phyloP scores from a whole-genome alignment of 2,329 filamentous ascomycete species.

The Paradendryphiella salina region DNA sequence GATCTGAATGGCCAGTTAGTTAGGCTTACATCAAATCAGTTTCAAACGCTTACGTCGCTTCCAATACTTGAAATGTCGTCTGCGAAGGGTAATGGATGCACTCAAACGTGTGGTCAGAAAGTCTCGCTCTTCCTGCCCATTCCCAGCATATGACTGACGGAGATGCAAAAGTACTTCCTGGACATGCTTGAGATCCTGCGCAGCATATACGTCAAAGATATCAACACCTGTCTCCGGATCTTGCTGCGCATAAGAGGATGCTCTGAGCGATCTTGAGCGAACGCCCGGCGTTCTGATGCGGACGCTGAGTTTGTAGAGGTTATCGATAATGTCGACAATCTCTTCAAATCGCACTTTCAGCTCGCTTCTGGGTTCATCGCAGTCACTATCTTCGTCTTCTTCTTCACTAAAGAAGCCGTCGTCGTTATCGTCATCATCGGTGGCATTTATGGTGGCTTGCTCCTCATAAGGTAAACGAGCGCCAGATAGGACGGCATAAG shows the following conservation, averaged over 20 bases:
- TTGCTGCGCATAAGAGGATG: conserved; percentile 40
- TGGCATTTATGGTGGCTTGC: conserved; percentile 22
- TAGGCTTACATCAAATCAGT: background rate
- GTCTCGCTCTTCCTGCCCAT: conserved; percentile 20
- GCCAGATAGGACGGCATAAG: conserved; percentile 34
- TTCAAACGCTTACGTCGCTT: conserved; percentile 26
- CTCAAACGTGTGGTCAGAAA: conserved; percentile 34
- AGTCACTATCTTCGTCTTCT: conserved; percentile 27
- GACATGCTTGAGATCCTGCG: conserved; percentile 36
- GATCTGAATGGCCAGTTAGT: conserved; percentile 20
- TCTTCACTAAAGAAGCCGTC: conserved; percentile 37
- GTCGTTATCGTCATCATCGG: conserved; percentile 29
- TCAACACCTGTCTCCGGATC: conserved; percentile 45
- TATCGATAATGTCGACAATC: conserved; percentile 45
- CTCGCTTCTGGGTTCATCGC: conserved; percentile 32
- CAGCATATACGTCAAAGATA: conserved; percentile 38
- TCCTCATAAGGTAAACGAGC: conserved; percentile 42
- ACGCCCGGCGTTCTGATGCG: conserved; percentile 44
- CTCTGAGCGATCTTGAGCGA: conserved; percentile 42
- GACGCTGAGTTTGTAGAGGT: conserved; percentile 45
- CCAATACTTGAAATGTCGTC: conserved; percentile 48
- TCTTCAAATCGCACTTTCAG: conserved; percentile 44
- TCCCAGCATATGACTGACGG: conserved; percentile 16
- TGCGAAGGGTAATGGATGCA: conserved; percentile 39
- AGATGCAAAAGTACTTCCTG: conserved; percentile 36